Conservation (phyloP, 768 basidiomycete genomes). For the Naganishia vishniacii region DNA sequence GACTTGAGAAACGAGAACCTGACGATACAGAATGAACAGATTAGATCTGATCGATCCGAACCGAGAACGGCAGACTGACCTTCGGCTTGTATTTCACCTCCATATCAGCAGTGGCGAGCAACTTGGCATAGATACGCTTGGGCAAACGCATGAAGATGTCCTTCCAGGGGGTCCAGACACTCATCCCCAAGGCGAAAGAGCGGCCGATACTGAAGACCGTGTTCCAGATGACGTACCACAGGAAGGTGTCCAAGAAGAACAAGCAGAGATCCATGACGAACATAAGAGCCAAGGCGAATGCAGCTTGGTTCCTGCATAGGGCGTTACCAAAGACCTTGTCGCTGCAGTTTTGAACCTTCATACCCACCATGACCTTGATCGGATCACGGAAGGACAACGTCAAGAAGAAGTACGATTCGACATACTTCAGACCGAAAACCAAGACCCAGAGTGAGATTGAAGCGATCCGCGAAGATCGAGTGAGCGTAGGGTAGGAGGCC, state of each 20-base stretch:
- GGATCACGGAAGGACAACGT: slow-evolving; percentile 90
- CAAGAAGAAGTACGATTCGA: slow-evolving; percentile 96
- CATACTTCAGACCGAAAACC: slow-evolving; percentile 92
- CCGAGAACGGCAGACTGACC: slow-evolving; percentile 48
- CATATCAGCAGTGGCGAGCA: slow-evolving; percentile 90
- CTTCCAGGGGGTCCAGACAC: slow-evolving; percentile 99
- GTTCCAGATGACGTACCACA: slow-evolving; percentile 99
- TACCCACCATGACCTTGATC: slow-evolving; percentile 88
- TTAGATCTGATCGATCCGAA: slow-evolving; percentile 17
- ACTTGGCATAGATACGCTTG: slow-evolving; percentile 92
- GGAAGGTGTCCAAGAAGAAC: slow-evolving; percentile 98
- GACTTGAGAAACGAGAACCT: slow-evolving; percentile 90
- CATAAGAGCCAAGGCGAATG: slow-evolving; percentile 94
- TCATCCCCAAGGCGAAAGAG: slow-evolving; percentile 82
- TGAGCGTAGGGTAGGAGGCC: slow-evolving; percentile 77
- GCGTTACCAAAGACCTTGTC: slow-evolving; percentile 78
- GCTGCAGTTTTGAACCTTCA: slow-evolving; percentile 85
- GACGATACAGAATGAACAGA: slow-evolving; percentile 51
- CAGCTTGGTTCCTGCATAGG: slow-evolving; percentile 86
- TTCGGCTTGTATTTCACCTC: slow-evolving; percentile 99
- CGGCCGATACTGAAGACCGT: slow-evolving; percentile 64
- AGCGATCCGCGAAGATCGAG: slow-evolving; percentile 62
- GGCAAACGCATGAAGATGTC: slow-evolving; percentile 94
- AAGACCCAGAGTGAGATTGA: slow-evolving; percentile 80
- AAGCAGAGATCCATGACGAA: slow-evolving; percentile 95